Conservation (phyloP, 78 protist genomes). For the Guillardia theta region DNA sequence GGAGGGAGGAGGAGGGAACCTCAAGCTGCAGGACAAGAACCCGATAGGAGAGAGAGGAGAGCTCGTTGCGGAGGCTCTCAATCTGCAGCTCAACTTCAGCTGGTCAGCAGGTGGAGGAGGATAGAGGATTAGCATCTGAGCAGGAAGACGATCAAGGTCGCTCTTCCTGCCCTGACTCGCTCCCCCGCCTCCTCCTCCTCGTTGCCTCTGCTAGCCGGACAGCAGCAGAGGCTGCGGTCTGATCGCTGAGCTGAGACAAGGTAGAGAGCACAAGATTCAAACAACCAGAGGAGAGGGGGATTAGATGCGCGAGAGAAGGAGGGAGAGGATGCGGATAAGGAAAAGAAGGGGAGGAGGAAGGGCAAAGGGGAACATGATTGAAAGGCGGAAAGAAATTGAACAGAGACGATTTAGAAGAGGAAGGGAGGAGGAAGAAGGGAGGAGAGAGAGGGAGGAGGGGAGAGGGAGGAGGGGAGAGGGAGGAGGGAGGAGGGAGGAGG, state of each 20-base stretch:
- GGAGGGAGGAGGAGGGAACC: not conserved
- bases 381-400: not conserved
- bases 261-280: not conserved
- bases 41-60: not conserved
- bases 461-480: not conserved
- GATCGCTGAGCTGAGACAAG: not conserved
- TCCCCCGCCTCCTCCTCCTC: no score
- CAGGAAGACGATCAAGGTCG: not conserved
- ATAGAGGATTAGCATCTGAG: not conserved
- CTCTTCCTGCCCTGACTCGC: no score
- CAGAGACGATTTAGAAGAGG: not conserved
- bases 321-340: not conserved
- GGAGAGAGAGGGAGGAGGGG: not conserved
- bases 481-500: not conserved
- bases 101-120: not conserved
- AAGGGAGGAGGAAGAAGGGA: not conserved
- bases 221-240: not conserved
- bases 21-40: not conserved
- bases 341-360: not conserved
- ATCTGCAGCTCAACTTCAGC: no score
- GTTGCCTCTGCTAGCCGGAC: not conserved
- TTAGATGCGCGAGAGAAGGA: not conserved
- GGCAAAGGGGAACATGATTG: not conserved
- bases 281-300: not conserved
- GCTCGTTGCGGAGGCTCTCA: not conserved